Evolutionary conservation across 106 monocot species (phyloP).

Genomic region (Cymbidium sinense): DNA sequence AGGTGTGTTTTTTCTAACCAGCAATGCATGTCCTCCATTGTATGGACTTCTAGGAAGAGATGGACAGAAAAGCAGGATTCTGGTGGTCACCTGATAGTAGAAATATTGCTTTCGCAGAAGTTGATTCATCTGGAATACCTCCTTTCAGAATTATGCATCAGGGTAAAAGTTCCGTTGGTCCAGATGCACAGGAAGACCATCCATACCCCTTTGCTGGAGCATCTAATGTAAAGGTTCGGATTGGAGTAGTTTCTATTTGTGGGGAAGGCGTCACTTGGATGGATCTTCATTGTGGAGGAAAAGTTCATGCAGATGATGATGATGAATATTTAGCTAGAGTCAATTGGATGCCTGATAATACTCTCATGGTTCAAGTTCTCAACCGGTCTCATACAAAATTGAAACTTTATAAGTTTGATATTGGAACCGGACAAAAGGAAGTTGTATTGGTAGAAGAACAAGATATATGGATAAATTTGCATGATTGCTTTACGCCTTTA

Average conservation of each 20-base stretch:
- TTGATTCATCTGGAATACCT: conserved; percentile 78
- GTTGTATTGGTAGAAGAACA: conserved; percentile 66
- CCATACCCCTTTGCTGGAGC: conserved; percentile 93
- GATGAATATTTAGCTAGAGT: conserved; percentile 96
- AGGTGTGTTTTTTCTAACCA: not conserved
- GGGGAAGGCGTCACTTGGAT: conserved; percentile 70
- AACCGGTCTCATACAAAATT: conserved; percentile 72
- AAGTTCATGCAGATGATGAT: conserved; percentile 17
- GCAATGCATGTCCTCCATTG: not conserved
- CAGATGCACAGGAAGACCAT: conserved; percentile 94
- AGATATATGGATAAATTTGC: conserved; percentile 70
- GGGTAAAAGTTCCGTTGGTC: conserved; percentile 75
- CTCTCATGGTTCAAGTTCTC: conserved; percentile 73
- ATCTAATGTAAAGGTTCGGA: conserved; percentile 71
- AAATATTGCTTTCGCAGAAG: conserved; percentile 87
- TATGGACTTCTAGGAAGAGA: conserved; percentile 67
- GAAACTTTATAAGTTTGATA: conserved; percentile 71
- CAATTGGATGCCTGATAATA: conserved; percentile 78
- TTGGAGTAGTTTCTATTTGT: conserved; percentile 59
- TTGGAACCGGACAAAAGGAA: conserved; percentile 54
- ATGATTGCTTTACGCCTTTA: conserved; percentile 90
- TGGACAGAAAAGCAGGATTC: conserved; percentile 91
- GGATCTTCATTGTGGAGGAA: conserved; percentile 81
- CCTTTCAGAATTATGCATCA: conserved; percentile 98
- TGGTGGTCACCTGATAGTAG: conserved; percentile 98